Evolutionary conservation across 2,329 filamentous ascomycete species (phyloP), one percentile per base, ranked within the genome.

Genomic region (Phaeosphaeriaceae sp.): DNA sequence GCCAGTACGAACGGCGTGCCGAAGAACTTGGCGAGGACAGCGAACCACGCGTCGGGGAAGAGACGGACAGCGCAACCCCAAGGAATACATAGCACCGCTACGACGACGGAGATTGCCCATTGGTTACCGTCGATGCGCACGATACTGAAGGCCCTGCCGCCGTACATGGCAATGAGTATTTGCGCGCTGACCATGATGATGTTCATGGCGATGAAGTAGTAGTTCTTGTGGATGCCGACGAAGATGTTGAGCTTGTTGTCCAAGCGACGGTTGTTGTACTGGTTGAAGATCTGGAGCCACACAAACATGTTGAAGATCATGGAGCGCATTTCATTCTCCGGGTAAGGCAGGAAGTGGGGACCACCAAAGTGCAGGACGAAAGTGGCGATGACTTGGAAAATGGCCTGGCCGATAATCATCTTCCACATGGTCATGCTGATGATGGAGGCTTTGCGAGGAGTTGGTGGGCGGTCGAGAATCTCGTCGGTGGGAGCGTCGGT

Each of bases 221-320:
- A 90, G 77, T 97, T 98, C 73, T 86, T 86, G 33, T 84, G 84
- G 57, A 97, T 85, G 53, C 92, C 92, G 74, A 97, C 93, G 60
- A 97, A 94, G 64, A 98, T 92, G 80, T 98, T 97, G 83, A 97
- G 93, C 51, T 88, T 86, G 79, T 98, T 98, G 77, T 98, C 94
- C 53, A 98, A 84, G 9, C 94, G 92, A 57, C 94, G 91, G 80
- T 96, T 96, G 82, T 97, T 97, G 86, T 95, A 92, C 75, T 96
- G 91, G 79, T 97, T 97, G 82, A 98, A 98, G 69, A 98, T 96
- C 71, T 97, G 94, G 92, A 97, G 97, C 94, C 94, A 98, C 51
- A 97, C 93, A 74, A 97, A 97, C 0, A 92, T 95, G 82, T 97
- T 97, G 85, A 97, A 98, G 9, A 97, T 91, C 48, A 97, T 85